phyloP scores from a whole-genome alignment of 2,329 filamentous ascomycete genomes.

The Phialophora verrucosa region DNA sequence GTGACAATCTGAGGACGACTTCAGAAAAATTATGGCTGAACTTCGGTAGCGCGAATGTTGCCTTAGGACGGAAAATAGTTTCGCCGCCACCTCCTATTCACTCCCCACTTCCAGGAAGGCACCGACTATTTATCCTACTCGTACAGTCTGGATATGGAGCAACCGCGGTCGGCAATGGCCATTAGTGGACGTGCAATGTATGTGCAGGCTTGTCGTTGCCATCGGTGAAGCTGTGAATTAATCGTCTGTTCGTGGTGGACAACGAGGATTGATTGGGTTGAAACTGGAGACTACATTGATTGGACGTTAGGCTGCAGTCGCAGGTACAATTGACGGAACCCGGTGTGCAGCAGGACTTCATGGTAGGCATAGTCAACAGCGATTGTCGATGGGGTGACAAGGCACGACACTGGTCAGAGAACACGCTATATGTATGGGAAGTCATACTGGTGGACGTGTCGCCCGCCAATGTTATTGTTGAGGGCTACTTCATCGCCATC shows the following conservation, averaged over 20 bases:
- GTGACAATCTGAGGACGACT: not conserved
- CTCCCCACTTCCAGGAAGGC: not conserved
- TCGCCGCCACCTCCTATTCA: not conserved
- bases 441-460: not conserved
- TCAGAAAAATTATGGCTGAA: constrained; percentile 19
- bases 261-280: not conserved
- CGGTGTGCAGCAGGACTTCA: not conserved
- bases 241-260: not conserved
- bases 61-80: constrained; percentile 7
- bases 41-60: constrained; percentile 3
- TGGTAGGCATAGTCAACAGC: not conserved
- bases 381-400: not conserved
- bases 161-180: not conserved
- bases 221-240: not conserved
- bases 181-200: not conserved
- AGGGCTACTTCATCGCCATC: not conserved
- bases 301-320: no score
- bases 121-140: no score
- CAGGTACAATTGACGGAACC: no score
- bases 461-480: not conserved
- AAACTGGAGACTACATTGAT: not conserved
- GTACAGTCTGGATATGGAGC: not conserved
- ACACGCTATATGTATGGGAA: not conserved
- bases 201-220: not conserved
- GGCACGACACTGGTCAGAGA: not conserved